A percentile compares a stretch with the other conserved stretches of the same genome.
Conservation (phyloP, 2,329 filamentous ascomycete genomes). For the Thielaviopsis cerberus region DNA sequence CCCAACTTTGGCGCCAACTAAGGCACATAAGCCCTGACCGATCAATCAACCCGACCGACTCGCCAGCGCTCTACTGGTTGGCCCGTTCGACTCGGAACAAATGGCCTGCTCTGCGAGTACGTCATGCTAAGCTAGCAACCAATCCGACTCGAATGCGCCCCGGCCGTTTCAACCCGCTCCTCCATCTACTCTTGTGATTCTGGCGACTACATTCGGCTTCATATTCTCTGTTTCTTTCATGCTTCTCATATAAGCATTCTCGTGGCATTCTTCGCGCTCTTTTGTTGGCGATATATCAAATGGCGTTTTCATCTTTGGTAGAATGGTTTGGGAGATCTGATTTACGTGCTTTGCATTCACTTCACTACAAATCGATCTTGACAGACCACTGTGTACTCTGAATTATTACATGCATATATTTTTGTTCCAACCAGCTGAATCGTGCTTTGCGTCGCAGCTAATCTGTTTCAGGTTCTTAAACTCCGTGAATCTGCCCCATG, state of each 20-base stretch:
- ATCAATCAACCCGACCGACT: background rate
- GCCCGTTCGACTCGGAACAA: background rate
- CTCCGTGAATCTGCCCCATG: slow-evolving; percentile 30
- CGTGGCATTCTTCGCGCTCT: slow-evolving; percentile 5
- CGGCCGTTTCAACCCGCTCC: background rate
- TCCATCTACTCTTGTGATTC: background rate
- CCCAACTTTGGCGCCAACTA: slow-evolving; percentile 41
- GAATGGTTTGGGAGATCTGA: slow-evolving; percentile 5
- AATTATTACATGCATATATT: slow-evolving; percentile 1
- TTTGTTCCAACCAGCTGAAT: background rate
- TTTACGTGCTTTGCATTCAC: slow-evolving; percentile 1
- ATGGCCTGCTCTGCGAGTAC: background rate
- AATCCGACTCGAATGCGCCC: background rate
- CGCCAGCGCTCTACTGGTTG: background rate
- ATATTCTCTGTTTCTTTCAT: background rate
- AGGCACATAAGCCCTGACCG: background rate
- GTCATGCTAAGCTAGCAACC: too few species aligned
- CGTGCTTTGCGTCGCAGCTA: background rate
- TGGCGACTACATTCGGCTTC: background rate
- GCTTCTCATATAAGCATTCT: background rate
- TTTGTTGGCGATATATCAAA: slow-evolving; percentile 8
- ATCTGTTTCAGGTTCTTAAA: background rate
- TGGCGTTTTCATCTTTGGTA: slow-evolving; percentile 11
- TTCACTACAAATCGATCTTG: background rate
- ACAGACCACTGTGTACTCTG: background rate